Conservation (phyloP, 164 flowering plant genomes). For the Tetracentron sinense region DNA sequence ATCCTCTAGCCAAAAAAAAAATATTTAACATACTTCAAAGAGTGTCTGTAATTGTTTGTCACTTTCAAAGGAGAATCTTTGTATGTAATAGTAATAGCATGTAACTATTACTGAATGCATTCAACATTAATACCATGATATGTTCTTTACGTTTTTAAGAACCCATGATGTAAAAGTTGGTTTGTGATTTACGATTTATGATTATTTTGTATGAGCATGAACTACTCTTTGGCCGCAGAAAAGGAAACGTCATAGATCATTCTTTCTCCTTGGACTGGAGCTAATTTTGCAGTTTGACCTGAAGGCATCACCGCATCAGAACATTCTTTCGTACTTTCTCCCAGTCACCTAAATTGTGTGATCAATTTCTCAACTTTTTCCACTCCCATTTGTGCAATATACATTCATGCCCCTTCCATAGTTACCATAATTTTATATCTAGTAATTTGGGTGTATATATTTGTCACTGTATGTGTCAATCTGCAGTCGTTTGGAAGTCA, state of each 20-base stretch:
- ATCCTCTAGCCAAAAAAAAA: too few species aligned
- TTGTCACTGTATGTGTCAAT: not conserved
- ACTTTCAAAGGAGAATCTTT: too few species aligned
- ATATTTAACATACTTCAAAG: too few species aligned
- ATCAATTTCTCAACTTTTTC: not conserved
- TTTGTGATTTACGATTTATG: not conserved
- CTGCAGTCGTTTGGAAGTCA: not conserved
- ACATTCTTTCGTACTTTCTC: slow-evolving; percentile 86
- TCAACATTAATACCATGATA: too few species aligned
- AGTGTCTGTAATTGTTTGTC: too few species aligned
- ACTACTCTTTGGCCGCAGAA: slow-evolving; percentile 95
- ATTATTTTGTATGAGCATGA: slow-evolving; percentile 62
- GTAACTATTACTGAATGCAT: too few species aligned
- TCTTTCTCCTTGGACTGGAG: slow-evolving; percentile 91
- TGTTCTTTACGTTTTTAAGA: too few species aligned
- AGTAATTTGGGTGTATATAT: not conserved
- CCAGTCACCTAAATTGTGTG: slow-evolving; percentile 78
- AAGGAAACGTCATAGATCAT: slow-evolving; percentile 91
- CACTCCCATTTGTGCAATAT: not conserved
- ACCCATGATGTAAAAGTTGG: not conserved
- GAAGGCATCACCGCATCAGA: slow-evolving; percentile 80
- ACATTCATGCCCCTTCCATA: not conserved
- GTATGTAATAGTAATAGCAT: too few species aligned
- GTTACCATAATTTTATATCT: too few species aligned
- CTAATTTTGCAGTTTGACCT: slow-evolving; percentile 82